These are phyloP conservation scores for Naumovozyma dairenensis DNA, from an alignment of 805 yeast species.

Conservation along the genomic window DNA sequence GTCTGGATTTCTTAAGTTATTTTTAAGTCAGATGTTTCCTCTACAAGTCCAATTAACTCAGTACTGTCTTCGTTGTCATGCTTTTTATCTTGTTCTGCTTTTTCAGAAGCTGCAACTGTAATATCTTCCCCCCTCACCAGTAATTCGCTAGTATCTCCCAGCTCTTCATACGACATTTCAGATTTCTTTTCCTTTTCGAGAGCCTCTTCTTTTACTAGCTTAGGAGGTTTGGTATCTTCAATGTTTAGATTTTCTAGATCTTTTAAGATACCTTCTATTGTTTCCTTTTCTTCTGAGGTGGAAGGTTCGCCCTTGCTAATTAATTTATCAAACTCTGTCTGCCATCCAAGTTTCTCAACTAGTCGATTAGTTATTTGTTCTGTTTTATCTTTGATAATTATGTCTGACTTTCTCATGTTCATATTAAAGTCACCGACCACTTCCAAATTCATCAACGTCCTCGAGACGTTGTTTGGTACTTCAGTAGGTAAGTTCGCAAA, in stretches of 20 bases:
- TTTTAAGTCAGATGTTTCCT: too few relatives aligned
- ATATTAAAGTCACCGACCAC: conserved; percentile 61
- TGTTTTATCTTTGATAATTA: conserved; percentile 50
- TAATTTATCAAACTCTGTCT: conserved; percentile 39
- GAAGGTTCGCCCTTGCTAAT: conserved; percentile 14
- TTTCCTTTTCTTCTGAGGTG: conserved; percentile 2
- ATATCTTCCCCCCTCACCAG: too few relatives aligned
- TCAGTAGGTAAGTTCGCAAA: conserved; percentile 78
- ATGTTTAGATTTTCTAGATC: conserved; percentile 12
- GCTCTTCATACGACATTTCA: too few relatives aligned
- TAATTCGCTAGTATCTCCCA: too few relatives aligned
- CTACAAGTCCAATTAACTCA: too few relatives aligned
- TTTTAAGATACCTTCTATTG: conserved; percentile 6
- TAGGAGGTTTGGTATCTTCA: too few relatives aligned
- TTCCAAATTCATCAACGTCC: conserved; percentile 70
- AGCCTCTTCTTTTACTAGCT: too few relatives aligned
- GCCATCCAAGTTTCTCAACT: conserved; percentile 56
- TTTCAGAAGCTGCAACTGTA: too few relatives aligned
- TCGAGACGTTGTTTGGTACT: conserved; percentile 35
- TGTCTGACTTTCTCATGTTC: conserved; percentile 48
- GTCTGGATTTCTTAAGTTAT: too few relatives aligned
- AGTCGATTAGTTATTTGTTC: conserved; percentile 53
- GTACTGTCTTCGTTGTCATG: too few relatives aligned
- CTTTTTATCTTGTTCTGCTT: background rate
- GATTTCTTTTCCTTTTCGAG: too few relatives aligned